phyloP scores from a whole-genome alignment of 2,329 filamentous ascomycete genomes.

The Pyrenochaeta sp. region DNA sequence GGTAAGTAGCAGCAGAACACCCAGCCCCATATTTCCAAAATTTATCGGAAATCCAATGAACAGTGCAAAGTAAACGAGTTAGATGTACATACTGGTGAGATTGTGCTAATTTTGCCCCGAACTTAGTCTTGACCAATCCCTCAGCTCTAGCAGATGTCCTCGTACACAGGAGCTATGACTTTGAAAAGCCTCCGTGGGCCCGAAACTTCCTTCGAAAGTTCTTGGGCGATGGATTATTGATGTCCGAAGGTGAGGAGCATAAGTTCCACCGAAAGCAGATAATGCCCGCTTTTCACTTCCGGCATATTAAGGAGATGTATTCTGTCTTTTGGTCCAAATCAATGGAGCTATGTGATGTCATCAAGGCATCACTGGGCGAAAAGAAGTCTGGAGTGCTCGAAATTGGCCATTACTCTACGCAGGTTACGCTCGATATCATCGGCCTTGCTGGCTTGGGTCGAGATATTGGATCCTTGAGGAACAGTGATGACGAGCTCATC shows the following conservation, averaged over 20 bases:
- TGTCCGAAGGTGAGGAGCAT: constrained; percentile 61
- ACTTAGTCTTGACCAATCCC: constrained; percentile 45
- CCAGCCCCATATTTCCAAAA: too few species aligned
- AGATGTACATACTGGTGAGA: too few species aligned
- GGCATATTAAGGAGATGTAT: constrained; percentile 85
- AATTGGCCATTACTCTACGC: constrained; percentile 54
- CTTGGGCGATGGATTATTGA: constrained; percentile 60
- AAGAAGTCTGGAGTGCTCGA: constrained; percentile 51
- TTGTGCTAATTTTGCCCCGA: too few species aligned
- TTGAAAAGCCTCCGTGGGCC: constrained; percentile 58
- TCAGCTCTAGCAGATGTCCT: constrained; percentile 60
- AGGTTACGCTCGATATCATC: constrained; percentile 58
- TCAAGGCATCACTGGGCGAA: constrained; percentile 62
- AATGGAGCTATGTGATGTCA: constrained; percentile 69
- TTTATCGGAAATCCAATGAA: too few species aligned
- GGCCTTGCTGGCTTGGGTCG: constrained; percentile 56
- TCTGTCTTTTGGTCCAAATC: constrained; percentile 85
- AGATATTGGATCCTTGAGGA: constrained; percentile 53
- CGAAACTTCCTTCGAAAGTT: constrained; percentile 58
- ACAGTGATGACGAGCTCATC: constrained; percentile 53
- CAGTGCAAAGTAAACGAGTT: too few species aligned
- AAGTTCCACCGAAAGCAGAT: constrained; percentile 73
- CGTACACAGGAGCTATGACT: constrained; percentile 63
- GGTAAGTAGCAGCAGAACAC: neutral
- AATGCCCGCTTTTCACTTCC: constrained; percentile 83